A percentile compares a stretch with the other conserved stretches of the same genome.
Evolutionary conservation across 2,329 filamentous ascomycete species (phyloP).

Genomic region (Lachnellula subtilissima): DNA sequence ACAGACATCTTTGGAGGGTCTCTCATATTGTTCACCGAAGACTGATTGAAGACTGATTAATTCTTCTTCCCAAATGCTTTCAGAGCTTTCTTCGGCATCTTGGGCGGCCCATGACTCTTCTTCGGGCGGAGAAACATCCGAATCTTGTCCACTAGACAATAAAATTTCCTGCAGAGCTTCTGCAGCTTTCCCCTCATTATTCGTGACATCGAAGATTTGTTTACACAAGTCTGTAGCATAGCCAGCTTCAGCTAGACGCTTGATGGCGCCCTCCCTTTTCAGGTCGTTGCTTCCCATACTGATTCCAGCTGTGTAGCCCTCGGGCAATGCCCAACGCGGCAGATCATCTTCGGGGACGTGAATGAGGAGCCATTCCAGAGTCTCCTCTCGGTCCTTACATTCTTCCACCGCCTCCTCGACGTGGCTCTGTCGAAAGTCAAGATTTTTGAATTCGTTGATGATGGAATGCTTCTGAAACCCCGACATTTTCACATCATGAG

Average conservation of each 20-base stretch:
- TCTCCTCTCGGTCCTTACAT: slow-evolving; percentile 89
- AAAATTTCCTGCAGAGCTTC: slow-evolving; percentile 72
- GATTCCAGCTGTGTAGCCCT: slow-evolving; percentile 86
- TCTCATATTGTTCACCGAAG: slow-evolving; percentile 68
- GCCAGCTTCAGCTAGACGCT: slow-evolving; percentile 74
- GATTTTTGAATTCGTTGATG: slow-evolving; percentile 66
- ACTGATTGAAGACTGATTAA: slow-evolving; percentile 79
- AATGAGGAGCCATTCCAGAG: slow-evolving; percentile 91
- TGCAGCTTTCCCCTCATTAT: slow-evolving; percentile 71
- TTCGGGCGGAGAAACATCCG: slow-evolving; percentile 30
- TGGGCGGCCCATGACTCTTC: slow-evolving; percentile 34
- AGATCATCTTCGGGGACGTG: slow-evolving; percentile 96
- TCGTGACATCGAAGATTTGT: slow-evolving; percentile 65
- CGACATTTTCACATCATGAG: slow-evolving; percentile 64
- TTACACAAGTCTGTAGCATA: slow-evolving; percentile 83
- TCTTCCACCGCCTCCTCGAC: slow-evolving; percentile 80
- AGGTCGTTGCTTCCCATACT: slow-evolving; percentile 79
- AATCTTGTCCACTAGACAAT: slow-evolving; percentile 42
- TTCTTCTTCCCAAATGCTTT: slow-evolving; percentile 79
- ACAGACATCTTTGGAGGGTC: slow-evolving; percentile 58
- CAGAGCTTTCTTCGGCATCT: slow-evolving; percentile 45
- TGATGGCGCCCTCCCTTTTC: slow-evolving; percentile 74
- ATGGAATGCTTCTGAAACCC: slow-evolving; percentile 52
- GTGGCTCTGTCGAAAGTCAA: slow-evolving; percentile 87
- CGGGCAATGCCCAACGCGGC: slow-evolving; percentile 86